Conservation (phyloP, 129 eudicot genomes). For the Heracleum sosnowskyi region DNA sequence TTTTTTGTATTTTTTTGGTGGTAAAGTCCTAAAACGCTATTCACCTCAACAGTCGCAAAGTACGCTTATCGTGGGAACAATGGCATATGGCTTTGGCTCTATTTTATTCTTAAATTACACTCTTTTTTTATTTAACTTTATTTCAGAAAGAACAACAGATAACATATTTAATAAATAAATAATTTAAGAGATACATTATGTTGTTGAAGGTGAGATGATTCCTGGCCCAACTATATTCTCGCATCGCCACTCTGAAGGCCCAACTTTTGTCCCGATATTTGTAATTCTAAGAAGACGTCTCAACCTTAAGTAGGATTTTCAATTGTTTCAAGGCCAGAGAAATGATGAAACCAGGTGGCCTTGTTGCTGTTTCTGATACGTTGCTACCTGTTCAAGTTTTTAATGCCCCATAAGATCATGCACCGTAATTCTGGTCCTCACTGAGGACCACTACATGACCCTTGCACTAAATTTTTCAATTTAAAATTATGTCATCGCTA, state of each 20-base stretch:
- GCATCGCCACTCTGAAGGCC: conserved; percentile 86
- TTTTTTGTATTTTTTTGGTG: neutral
- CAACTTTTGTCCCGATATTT: conserved; percentile 67
- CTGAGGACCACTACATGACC: neutral
- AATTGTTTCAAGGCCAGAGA: conserved; percentile 84
- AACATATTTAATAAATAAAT: no score
- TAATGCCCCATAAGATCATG: no score
- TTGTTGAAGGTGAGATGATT: no score
- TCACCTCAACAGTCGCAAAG: neutral
- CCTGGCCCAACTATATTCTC: no score
- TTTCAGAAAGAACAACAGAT: no score
- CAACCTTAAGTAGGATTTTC: conserved; percentile 80
- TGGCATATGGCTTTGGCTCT: neutral
- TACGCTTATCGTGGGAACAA: neutral
- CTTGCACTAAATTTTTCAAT: no score
- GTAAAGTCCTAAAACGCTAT: neutral
- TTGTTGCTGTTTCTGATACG: conserved; percentile 88
- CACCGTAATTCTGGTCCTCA: no score
- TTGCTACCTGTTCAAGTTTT: conserved; percentile 5
- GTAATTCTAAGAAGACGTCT: conserved; percentile 73
- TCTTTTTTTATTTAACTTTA: no score
- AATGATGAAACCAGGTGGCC: conserved; percentile 85
- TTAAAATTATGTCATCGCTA: no score
- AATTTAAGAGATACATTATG: no score
- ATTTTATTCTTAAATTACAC: neutral